phyloP scores from a whole-genome alignment of 2,329 filamentous ascomycete species.

The Xylariaceae sp. region DNA sequence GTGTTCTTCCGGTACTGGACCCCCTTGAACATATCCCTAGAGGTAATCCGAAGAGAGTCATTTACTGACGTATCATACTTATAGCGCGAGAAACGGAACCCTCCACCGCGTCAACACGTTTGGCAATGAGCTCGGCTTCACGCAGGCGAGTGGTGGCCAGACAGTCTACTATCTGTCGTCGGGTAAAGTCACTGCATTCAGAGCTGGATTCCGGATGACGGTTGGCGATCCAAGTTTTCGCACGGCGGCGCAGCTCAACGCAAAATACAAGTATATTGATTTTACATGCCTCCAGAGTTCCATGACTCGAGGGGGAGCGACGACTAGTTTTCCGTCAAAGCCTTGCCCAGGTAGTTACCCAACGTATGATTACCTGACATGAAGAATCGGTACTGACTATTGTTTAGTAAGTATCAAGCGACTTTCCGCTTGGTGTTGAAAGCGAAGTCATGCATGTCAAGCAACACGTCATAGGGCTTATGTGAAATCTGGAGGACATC shows the following conservation, averaged over 20 bases:
- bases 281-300: constrained; percentile 26
- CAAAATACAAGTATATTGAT: constrained; percentile 28
- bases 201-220: constrained; percentile 39
- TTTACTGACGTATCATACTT: constrained; percentile 8
- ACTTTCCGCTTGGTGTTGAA: no score
- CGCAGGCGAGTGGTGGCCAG: constrained; percentile 31
- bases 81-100: constrained; percentile 27
- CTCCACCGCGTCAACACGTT: constrained; percentile 29
- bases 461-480: no score
- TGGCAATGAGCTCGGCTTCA: constrained; percentile 29
- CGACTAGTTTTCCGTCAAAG: constrained; percentile 23
- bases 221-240: constrained; percentile 33
- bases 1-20: constrained; percentile 10
- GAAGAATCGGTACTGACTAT: no score
- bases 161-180: constrained; percentile 40
- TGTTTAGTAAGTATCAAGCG: no score
- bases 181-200: constrained; percentile 35
- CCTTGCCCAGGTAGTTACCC: constrained; percentile 12
- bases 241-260: constrained; percentile 25
- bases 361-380: no score
- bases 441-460: no score
- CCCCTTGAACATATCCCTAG: no score
- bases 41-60: background rate
- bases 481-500: no score
- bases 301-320: constrained; percentile 28